Evolutionary conservation across 2,329 filamentous ascomycete genomes (phyloP), one percentile per base, ranked within the genome.

Genomic region (Arthrobotrys sphaeroides): DNA sequence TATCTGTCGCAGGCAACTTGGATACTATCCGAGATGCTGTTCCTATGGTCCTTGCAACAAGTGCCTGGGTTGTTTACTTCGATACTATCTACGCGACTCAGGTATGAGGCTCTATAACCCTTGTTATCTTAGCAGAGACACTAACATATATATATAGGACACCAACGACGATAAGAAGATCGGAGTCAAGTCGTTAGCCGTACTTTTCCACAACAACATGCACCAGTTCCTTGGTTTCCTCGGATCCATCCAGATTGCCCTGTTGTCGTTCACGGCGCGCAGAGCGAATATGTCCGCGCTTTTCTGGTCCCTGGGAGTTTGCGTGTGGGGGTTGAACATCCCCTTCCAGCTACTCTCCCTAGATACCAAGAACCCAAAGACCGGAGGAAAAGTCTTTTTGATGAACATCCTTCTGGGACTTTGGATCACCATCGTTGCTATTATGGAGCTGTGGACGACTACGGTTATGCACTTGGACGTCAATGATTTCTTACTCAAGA

Each of bases 11-110:
- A 2, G 60, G 60, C 9, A 61, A 61, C 42, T 20, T 65, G 33
- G 43, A 65, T 28, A 65, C 42, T 6, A 26, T 65, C 13, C 24
- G 12, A 38, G 60, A 65, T 38, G 60, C 60, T 26, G 43, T 73
- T 6, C 68, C 68, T 9, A 47, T 73, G 59, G 38, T 73, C 12
- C 47, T 73, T 1, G 68, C 68, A 5, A 36, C 40, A 1, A 66
- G 33, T 26, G 47, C 49, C 16, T 73, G 68, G 68, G 61, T 62
- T 2, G 49, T 73, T 18, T 73, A 73, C 12, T 73, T 66, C 31
- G 68, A 73, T 47, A 73, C 68, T 31, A 65, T 51, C 26, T 73
- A 73, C 31, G 68, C 57, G 38, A 66, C 68, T 57, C 68, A 73
- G 61, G 68, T 73, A 59, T n/a, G 45, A 33, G 31, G 10, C 4